phyloP scores from a whole-genome alignment of 345 rosid genomes.

The Rhodomyrtus tomentosa region DNA sequence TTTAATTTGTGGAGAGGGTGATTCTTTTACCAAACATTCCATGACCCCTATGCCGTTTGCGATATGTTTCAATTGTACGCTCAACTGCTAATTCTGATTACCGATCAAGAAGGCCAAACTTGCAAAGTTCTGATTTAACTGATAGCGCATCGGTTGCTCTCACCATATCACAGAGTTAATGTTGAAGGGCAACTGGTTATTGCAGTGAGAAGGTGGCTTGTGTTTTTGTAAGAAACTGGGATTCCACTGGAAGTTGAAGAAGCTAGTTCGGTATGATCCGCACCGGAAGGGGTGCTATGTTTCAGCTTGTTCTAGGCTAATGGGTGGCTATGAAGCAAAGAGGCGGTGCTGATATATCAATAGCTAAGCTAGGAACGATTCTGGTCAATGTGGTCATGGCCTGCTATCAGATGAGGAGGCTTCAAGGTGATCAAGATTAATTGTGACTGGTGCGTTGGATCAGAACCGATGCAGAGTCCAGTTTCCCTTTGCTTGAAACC shows the following conservation, averaged over 20 bases:
- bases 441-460: background rate
- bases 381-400: background rate
- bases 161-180: background rate
- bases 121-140: background rate
- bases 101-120: background rate
- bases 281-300: background rate
- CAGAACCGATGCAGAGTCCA: background rate
- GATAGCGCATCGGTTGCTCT: background rate
- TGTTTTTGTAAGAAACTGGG: background rate
- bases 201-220: background rate
- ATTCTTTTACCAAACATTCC: background rate
- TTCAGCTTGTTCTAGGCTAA: background rate
- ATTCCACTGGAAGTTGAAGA: background rate
- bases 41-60: background rate
- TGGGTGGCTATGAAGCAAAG: background rate
- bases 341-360: background rate
- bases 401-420: background rate
- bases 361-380: background rate
- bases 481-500: background rate
- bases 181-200: background rate
- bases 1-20: background rate
- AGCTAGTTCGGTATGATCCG: background rate
- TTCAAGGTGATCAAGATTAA: background rate
- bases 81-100: background rate
- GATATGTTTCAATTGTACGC: background rate